These are phyloP conservation scores for Geotrichum armillariae DNA, from an alignment of 1,139 yeast species.

Conservation along the genomic window DNA sequence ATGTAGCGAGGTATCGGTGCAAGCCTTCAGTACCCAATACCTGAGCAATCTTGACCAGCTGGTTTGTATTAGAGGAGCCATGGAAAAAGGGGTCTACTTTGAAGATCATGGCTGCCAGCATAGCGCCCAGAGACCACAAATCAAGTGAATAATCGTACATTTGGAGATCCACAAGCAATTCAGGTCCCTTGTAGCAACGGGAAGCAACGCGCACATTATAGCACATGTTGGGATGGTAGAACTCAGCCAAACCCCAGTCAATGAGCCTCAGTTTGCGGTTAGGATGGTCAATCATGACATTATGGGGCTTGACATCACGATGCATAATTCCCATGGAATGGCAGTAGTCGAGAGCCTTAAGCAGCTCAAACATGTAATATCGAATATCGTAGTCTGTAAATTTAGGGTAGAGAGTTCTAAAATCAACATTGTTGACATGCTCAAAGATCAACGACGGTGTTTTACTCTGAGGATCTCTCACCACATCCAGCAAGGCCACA, in stretches of 20 bases:
- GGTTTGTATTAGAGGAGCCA: slow-evolving; percentile 95
- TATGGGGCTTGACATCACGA: slow-evolving; percentile 97
- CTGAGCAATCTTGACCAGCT: slow-evolving; percentile 88
- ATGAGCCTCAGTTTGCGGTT: slow-evolving; percentile 71
- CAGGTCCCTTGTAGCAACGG: slow-evolving; percentile 98
- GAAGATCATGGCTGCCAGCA: slow-evolving; percentile 96
- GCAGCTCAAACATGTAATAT: slow-evolving; percentile 82
- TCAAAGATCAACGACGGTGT: slow-evolving; percentile 95
- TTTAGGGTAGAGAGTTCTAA: slow-evolving; percentile 87
- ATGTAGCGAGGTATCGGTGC: slow-evolving; percentile 69
- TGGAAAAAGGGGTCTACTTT: slow-evolving; percentile 97
- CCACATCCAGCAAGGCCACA: slow-evolving; percentile 77
- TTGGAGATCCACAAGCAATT: slow-evolving; percentile 86
- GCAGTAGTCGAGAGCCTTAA: slow-evolving; percentile 87
- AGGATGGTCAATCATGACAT: slow-evolving; percentile 95
- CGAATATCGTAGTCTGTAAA: slow-evolving; percentile 81
- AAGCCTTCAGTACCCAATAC: slow-evolving; percentile 91
- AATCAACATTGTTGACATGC: slow-evolving; percentile 85
- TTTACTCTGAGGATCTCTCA: slow-evolving; percentile 84
- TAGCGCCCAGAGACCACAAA: slow-evolving; percentile 96
- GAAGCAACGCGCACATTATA: slow-evolving; percentile 97
- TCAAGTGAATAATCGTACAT: slow-evolving; percentile 94
- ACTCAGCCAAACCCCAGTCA: slow-evolving; percentile 99
- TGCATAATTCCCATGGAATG: slow-evolving; percentile 99
- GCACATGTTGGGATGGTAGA: slow-evolving; percentile 91